These are phyloP conservation scores for Trichophyton benhamiae DNA, from an alignment of 2,329 filamentous ascomycete genomes.

Conservation along the genomic window DNA sequence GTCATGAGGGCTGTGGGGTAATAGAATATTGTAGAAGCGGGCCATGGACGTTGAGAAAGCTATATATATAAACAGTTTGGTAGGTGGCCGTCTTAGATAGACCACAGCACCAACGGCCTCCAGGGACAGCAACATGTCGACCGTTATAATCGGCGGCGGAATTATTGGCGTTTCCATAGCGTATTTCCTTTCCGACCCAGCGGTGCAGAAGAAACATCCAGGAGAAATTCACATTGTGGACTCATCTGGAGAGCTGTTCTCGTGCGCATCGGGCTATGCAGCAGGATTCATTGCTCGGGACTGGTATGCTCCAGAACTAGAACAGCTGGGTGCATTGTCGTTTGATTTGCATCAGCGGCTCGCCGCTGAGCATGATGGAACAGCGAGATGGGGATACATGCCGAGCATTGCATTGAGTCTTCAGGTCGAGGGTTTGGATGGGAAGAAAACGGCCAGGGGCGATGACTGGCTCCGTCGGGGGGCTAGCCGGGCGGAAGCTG, in stretches of 20 bases:
- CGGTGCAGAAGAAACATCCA: slow-evolving; percentile 14
- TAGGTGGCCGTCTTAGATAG: too few species aligned
- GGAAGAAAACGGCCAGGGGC: slow-evolving; percentile 34
- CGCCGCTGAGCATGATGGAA: slow-evolving; percentile 47
- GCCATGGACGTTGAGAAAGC: background rate
- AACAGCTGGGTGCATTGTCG: slow-evolving; percentile 52
- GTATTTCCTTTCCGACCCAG: slow-evolving; percentile 52
- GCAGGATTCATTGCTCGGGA: slow-evolving; percentile 63
- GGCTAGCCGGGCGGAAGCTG: slow-evolving; percentile 47
- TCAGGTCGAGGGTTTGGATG: slow-evolving; percentile 27
- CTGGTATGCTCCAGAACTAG: slow-evolving; percentile 52
- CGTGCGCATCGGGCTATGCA: slow-evolving; percentile 60
- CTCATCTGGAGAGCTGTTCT: slow-evolving; percentile 49
- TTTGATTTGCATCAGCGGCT: slow-evolving; percentile 57
- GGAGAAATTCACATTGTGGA: slow-evolving; percentile 47
- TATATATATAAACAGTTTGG: background rate
- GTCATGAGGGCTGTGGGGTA: background rate
- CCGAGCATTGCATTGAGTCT: slow-evolving; percentile 49
- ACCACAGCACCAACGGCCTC: too few species aligned
- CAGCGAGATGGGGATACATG: slow-evolving; percentile 47
- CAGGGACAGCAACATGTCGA: slow-evolving; percentile 30
- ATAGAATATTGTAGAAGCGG: background rate
- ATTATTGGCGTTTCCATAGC: slow-evolving; percentile 59
- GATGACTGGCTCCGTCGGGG: slow-evolving; percentile 57
- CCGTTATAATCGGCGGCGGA: slow-evolving; percentile 56